A percentile compares a stretch with the other conserved stretches of the same genome.
phyloP scores from a whole-genome alignment of 768 basidiomycete species.

The Amanita brunnescens region DNA sequence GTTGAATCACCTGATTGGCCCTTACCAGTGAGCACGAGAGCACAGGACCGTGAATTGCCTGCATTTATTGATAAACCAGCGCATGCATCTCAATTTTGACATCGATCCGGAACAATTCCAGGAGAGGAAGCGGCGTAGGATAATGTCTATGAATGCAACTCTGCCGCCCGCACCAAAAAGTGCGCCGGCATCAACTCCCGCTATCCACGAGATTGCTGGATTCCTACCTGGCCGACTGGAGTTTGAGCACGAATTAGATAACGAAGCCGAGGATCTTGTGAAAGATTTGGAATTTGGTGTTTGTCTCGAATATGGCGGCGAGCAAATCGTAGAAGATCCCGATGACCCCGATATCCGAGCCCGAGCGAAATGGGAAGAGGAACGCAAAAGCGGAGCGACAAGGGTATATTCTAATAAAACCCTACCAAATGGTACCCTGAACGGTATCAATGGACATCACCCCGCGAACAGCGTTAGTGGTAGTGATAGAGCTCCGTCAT shows the following conservation, averaged over 20 bases:
- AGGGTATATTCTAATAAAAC: background rate
- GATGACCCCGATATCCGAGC: constrained; percentile 68
- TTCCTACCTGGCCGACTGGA: constrained; percentile 97
- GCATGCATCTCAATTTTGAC: constrained; percentile 55
- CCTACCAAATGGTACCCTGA: constrained; percentile 26
- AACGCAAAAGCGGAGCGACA: constrained; percentile 25
- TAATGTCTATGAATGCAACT: constrained; percentile 67
- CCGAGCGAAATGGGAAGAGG: constrained; percentile 41
- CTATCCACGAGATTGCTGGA: constrained; percentile 83
- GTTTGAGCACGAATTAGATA: constrained; percentile 96
- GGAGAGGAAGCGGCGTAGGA: constrained; percentile 78
- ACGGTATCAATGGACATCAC: constrained; percentile 41
- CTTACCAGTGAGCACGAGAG: constrained; percentile 50
- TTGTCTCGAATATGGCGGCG: constrained; percentile 80
- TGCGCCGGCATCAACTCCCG: constrained; percentile 82
- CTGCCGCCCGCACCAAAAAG: constrained; percentile 54
- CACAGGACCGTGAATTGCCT: constrained; percentile 5
- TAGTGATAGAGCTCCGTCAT: constrained; percentile 21
- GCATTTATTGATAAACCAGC: constrained; percentile 21
- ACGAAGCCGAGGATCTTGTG: constrained; percentile 91
- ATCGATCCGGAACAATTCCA: constrained; percentile 81
- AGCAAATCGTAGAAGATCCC: constrained; percentile 69
- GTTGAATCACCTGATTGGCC: constrained; percentile 76
- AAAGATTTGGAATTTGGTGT: constrained; percentile 95
- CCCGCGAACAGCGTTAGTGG: constrained; percentile 24